phyloP scores from a whole-genome alignment of 768 basidiomycete species.

The Wakefieldia striispora region DNA sequence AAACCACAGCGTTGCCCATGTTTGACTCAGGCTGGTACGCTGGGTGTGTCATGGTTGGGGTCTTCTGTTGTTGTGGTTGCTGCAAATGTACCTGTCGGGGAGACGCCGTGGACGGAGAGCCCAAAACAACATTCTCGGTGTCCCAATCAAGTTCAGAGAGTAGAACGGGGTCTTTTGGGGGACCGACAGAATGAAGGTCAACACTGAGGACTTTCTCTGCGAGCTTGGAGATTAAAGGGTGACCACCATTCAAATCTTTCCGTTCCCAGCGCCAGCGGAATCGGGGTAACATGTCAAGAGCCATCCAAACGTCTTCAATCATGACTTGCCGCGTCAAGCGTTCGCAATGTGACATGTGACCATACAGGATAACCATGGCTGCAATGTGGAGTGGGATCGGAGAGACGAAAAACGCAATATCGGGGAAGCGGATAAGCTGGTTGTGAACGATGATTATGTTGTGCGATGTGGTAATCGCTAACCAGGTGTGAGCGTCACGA shows the following conservation, averaged over 20 bases:
- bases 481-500: slow-evolving; percentile 4
- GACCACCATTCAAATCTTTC: slow-evolving; percentile 74
- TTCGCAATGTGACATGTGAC: slow-evolving; percentile 78
- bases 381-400: slow-evolving; percentile 88
- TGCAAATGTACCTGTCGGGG: slow-evolving; percentile 28
- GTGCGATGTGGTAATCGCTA: slow-evolving; percentile 83
- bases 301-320: slow-evolving; percentile 82
- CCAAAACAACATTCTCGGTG: slow-evolving; percentile 32
- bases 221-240: slow-evolving; percentile 81
- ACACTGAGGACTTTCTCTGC: slow-evolving; percentile 79
- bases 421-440: slow-evolving; percentile 79
- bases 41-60: slow-evolving; percentile 36
- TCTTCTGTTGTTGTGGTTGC: slow-evolving; percentile 35
- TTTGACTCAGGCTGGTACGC: slow-evolving; percentile 33
- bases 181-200: slow-evolving; percentile 56
- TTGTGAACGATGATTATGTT: slow-evolving; percentile 85
- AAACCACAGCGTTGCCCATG: slow-evolving; percentile 18
- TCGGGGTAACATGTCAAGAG: slow-evolving; percentile 82
- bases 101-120: slow-evolving; percentile 24
- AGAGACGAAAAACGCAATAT: slow-evolving; percentile 85
- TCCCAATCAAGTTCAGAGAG: slow-evolving; percentile 48
- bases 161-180: slow-evolving; percentile 40
- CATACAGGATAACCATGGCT: slow-evolving; percentile 88
- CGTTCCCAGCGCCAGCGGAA: slow-evolving; percentile 94
- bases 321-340: slow-evolving; percentile 62